Evolutionary conservation across 106 monocot species (phyloP), one percentile per base, ranked within the genome.

Genomic region (Platanthera guangdongensis): DNA sequence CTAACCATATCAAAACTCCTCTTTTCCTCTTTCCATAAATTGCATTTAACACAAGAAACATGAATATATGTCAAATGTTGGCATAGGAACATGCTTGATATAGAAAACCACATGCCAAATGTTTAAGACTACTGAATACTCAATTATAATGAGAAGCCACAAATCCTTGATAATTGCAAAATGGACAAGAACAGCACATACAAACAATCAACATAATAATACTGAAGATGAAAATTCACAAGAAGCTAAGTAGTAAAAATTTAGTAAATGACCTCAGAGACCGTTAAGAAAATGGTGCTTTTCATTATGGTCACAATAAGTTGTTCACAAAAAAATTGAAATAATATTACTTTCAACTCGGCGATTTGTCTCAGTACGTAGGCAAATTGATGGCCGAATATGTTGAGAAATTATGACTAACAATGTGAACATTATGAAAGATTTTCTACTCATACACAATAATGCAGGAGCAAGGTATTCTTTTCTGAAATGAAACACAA

Each of bases 371-470:
- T 32, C 32, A 32, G 30, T 12, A 30, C 11, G 2, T 59, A 7
- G n/a, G 59, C 59, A 60, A 60, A 7, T 60, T 7, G 59, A 60
- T 21, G 6, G 10, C 6, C 21, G 6, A 2, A 0, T 21, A 60
- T 19, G 8, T 60, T 12, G 11, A 65, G 32, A 32, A 32, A n/a
- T 32, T 30, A 30, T 10, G 4, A 32, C 10, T 32, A 32, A 2
- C 28, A 65, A 65, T 65, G 18, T 65, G 30, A 65, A 65, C 65
- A 39, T 32, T 19, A 65, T 65, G 28, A 11, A 25, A 65, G 5
- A 30, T 30, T 63, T 63, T 63, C 32, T 65, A 65, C 32, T 65
- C 65, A 30, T 65, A 30, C 65, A 65, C 65, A 39, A 65, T 65
- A 65, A 65, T 32, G 12, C 10, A 39, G 39, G 39, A 39, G 39